Base-by-base conservation (phyloP, 371 early-diverging fungal genomes). In the Mortierella sp. region DNA sequence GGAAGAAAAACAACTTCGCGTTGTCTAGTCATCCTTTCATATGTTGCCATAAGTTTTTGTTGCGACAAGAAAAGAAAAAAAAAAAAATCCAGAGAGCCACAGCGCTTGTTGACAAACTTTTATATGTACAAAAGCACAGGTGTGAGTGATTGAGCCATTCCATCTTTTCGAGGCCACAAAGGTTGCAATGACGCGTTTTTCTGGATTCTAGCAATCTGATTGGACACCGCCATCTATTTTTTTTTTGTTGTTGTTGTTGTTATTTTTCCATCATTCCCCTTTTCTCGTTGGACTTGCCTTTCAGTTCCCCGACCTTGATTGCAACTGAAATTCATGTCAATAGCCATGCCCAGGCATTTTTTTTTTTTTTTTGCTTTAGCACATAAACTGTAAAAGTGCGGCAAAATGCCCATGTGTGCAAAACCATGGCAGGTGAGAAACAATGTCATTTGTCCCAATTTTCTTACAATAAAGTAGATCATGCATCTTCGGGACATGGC, bases 131-230 rank as follows among this genome's bases (percentile, higher is more conserved):
- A 45, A n/a, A n/a, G 6, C 37, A 54, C 28, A 19, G 15, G 32
- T 17, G 12, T 19, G 35, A 63, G 34, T 9, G 47, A 61, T 61
- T 53, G 53, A 40, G 40, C 40, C 40, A 40, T 9, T 6, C 9
- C 53, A 53, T 53, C 53, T 47, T 26, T 53, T 28, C 10, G 53
- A 32, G 19, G 17, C 34, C 31, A 15, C 31, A 42, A 60, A 22
- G 60, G 60, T 58, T 37, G 60, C 54, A 64, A 64, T 64, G 64
- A 64, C 64, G 64, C 64, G 64, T 64, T 64, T 40, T 34, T 49
- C 1, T 26, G 17, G 28, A 64, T 54, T 55, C 42, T 40, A 40
- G 64, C 0, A 55, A 64, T 64, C 12, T 64, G 64, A 64, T 64
- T 64, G 64, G 64, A 3, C 49, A 29, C 3, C 43, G 40, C 64